Evolutionary conservation across 306 rosid species (phyloP), one percentile per base, ranked within the genome.

Genomic region (Coriaria nepalensis): DNA sequence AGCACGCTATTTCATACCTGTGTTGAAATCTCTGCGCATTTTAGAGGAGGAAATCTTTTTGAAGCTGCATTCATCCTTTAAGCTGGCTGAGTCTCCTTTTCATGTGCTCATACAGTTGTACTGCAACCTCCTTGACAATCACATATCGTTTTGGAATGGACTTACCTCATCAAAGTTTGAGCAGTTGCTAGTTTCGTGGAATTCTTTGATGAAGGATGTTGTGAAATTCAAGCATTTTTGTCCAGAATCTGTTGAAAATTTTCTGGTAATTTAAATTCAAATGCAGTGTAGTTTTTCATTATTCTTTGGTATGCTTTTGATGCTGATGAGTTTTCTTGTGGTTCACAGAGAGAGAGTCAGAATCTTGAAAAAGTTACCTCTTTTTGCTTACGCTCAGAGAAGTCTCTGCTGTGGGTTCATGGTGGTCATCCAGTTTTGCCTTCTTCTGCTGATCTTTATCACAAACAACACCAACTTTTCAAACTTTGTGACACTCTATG

Each of bases 361-460:
- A 77, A 60, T 5, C 65, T 76, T 56, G 60, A 71, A 35, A 57
- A 15, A 33, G 53, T 67, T 45, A 65, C 73, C 43, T 56, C 57
- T 13, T 66, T 50, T 70, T 34, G 47, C 35, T 41, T 59, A 34
- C 62, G 51, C 56, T 65, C 65, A 0, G 93, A 81, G 57, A 79
- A 78, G 64, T 68, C 95, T 38, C 62, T 90, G 74, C 60, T 90
- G 12, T 90, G 97, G 97, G 52, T 62, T 57, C 69, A 84, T 75
- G 95, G 97, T 36, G 97, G 97, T 62, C 93, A 84, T 69, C 97
- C 97, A 10, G 38, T 62, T 55, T 59, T 75, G 66, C 90, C 97
- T 5, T 45, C 73, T 37, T 74, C 87, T 13, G 61, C 78, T 60
- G 59, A 52, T 58, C 53, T 90, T 60, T 73, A 73, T 68, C 40